Conservation (phyloP, 257 asterid genomes). For the Fraxinus pennsylvanica region DNA sequence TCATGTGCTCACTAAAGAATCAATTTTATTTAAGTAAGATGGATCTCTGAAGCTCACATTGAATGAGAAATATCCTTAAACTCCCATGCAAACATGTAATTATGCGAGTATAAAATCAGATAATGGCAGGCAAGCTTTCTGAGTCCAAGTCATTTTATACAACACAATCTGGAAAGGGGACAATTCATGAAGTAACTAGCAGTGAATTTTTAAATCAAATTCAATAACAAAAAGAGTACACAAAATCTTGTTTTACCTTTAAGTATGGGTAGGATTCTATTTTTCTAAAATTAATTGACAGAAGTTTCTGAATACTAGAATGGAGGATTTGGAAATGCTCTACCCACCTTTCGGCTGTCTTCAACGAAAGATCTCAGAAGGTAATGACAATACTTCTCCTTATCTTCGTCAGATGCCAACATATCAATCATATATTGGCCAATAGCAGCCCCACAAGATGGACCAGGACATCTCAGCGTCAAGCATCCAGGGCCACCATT, state of each 20-base stretch:
- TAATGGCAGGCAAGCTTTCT: constrained; percentile 9
- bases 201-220: background rate
- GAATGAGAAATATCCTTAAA: background rate
- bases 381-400: constrained; percentile 76
- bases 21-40: background rate
- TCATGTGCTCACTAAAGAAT: background rate
- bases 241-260: background rate
- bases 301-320: background rate
- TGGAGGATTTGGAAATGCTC: constrained; percentile 23
- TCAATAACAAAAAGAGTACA: background rate
- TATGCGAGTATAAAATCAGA: constrained; percentile 2
- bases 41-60: constrained; percentile 2
- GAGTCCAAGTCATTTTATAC: constrained; percentile 2
- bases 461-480: constrained; percentile 86
- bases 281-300: background rate
- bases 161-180: background rate
- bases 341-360: constrained; percentile 85
- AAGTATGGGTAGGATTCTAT: background rate
- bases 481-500: constrained; percentile 97
- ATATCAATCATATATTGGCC: constrained; percentile 76
- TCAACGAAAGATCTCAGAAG: constrained; percentile 90
- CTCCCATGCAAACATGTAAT: constrained; percentile 2
- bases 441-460: constrained; percentile 77
- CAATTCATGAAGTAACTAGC: background rate
- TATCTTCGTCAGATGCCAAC: constrained; percentile 61